Base-by-base conservation (phyloP, 2,329 filamentous ascomycete genomes). In the Rhynchosporium graminicola region DNA sequence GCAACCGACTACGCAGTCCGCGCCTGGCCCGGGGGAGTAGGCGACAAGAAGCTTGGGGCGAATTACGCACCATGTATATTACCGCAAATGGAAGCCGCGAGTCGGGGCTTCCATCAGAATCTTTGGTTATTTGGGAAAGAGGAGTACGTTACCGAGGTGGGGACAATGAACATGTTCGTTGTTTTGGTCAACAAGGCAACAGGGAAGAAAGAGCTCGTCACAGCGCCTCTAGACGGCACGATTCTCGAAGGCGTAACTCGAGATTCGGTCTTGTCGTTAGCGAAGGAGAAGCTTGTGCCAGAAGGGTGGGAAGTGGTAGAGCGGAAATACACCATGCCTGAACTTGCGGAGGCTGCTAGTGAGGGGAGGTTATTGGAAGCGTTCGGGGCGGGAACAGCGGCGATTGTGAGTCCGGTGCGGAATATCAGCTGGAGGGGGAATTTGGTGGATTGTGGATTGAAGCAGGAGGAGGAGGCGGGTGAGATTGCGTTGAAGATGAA, bases 31-130 rank as follows among this genome's bases (percentile, higher is more conserved):
- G 95, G 95, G 64, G 95, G 95, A 75, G 94, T 97, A 38, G 95
- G 95, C 71, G 92, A 98, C 81, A 96, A 95, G 86, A 99, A 99
- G 82, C 87, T 99, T 40, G 95, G 95, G 65, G 95, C 94, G 73
- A 99, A 99, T 84, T 99, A 99, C 77, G 95, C 95, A n/a, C 95
- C 95, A 5, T 98, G 95, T 80, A 94, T 99, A 72, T 82, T 98
- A n/a, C 95, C 95, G 20, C 95, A 99, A 79, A 85, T 95, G 72
- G 86, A 97, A 78, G 95, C 95, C 47, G 92, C 92, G 51, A 90
- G 87, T 76, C 87, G 92, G 61, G 95, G 95, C 28, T 97, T 93
- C 83, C 94, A 98, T 79, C 95, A 99, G 81, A 99, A 98, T 78
- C 83, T 99, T 59, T 99, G 95, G 95, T 81, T 99, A 38, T 99